Evolutionary conservation across 2,329 filamentous ascomycete species (phyloP).

Genomic region (Coniella lustricola): DNA sequence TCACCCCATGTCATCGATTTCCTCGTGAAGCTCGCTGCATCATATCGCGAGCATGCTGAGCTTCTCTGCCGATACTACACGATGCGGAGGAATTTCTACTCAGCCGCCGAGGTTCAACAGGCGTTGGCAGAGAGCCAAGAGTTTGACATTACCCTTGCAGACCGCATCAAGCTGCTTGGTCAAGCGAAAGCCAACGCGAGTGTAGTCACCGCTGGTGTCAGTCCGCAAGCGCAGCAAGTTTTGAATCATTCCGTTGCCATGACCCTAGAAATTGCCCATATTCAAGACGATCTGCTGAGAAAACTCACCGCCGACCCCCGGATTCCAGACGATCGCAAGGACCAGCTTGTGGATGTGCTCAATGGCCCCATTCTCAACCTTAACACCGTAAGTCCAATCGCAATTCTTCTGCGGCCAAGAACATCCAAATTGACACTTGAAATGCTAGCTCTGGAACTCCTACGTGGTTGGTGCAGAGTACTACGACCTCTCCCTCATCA

Average conservation of each 20-base stretch:
- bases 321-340: slow-evolving; percentile 55
- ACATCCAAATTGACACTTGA: background rate
- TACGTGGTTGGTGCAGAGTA: slow-evolving; percentile 84
- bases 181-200: slow-evolving; percentile 89
- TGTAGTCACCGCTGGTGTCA: slow-evolving; percentile 68
- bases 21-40: slow-evolving; percentile 66
- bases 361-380: slow-evolving; percentile 73
- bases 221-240: slow-evolving; percentile 74
- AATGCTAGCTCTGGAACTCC: slow-evolving; percentile 71
- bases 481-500: slow-evolving; percentile 86
- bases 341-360: slow-evolving; percentile 58
- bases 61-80: slow-evolving; percentile 90
- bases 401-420: slow-evolving; percentile 1
- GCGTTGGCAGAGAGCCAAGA: slow-evolving; percentile 70
- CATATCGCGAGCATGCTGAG: slow-evolving; percentile 73
- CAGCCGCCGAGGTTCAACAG: slow-evolving; percentile 81
- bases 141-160: slow-evolving; percentile 71
- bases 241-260: slow-evolving; percentile 79
- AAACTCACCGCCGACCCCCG: slow-evolving; percentile 67
- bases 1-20: slow-evolving; percentile 84
- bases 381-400: slow-evolving; percentile 56
- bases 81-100: slow-evolving; percentile 73
- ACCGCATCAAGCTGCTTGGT: slow-evolving; percentile 82
- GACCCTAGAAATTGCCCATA: slow-evolving; percentile 84
- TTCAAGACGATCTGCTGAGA: slow-evolving; percentile 86